Conservation (phyloP, 805 yeast species). For the Aciculoconidium aculeatum region DNA sequence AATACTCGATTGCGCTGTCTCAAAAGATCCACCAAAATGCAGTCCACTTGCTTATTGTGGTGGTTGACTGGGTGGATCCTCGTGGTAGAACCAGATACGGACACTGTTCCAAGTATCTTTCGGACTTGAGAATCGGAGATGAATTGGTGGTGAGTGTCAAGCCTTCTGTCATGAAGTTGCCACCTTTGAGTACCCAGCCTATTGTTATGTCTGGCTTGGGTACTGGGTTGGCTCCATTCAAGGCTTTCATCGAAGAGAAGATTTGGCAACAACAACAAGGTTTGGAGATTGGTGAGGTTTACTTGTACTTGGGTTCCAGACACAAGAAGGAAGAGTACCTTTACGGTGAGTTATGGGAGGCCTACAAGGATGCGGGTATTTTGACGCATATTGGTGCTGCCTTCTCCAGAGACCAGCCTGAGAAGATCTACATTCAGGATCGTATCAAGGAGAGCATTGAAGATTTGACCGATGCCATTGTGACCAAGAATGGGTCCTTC, state of each 20-base stretch:
- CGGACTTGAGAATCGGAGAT: conserved; percentile 72
- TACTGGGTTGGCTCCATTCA: conserved; percentile 97
- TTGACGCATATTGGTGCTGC: conserved; percentile 96
- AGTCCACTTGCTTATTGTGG: conserved; percentile 86
- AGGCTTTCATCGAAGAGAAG: conserved; percentile 94
- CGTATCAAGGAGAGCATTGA: conserved; percentile 73
- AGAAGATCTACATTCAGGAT: conserved; percentile 93
- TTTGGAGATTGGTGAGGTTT: conserved; percentile 79
- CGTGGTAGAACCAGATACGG: conserved; percentile 85
- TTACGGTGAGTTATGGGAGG: conserved; percentile 97
- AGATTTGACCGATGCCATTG: conserved; percentile 74
- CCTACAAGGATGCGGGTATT: conserved; percentile 85
- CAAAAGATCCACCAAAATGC: conserved; percentile 89
- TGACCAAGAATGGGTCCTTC: conserved; percentile 76
- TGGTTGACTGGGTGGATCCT: conserved; percentile 90
- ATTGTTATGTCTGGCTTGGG: conserved; percentile 96
- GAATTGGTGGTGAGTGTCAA: conserved; percentile 91
- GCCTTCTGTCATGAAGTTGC: conserved; percentile 95
- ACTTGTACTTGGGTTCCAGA: conserved; percentile 86
- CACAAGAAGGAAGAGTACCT: conserved; percentile 92
- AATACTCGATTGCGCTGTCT: conserved; percentile 95
- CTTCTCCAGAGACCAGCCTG: conserved; percentile 93
- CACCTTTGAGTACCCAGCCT: conserved; percentile 81
- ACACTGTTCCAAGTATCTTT: conserved; percentile 86
- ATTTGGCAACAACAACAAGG: conserved; percentile 91